Percentiles rank a stretch among this genome's conserved stretches.
Evolutionary conservation across 768 basidiomycete genomes (phyloP).

Genomic region (Royoungia palumana): DNA sequence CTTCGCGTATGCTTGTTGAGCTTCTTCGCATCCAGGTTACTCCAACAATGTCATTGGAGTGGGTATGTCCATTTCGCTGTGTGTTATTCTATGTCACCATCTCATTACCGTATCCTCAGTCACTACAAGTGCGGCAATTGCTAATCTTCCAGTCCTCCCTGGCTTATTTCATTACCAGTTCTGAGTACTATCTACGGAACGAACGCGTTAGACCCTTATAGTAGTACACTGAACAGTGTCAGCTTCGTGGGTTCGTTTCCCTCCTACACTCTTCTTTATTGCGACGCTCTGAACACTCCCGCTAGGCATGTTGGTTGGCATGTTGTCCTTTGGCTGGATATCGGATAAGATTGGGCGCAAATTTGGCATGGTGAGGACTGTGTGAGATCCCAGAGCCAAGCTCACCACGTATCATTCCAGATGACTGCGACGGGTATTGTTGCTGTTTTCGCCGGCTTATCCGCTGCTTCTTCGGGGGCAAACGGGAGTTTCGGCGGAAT

Average conservation of each 20-base stretch:
- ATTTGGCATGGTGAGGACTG: conserved; percentile 71
- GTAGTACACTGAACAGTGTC: conserved; percentile 59
- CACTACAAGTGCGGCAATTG: conserved; percentile 53
- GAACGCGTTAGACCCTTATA: conserved; percentile 50
- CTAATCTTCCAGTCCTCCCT: neutral
- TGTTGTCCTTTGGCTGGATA: conserved; percentile 77
- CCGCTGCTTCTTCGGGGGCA: conserved; percentile 79
- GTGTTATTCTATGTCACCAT: neutral
- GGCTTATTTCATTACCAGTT: conserved; percentile 40
- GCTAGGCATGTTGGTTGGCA: conserved; percentile 80
- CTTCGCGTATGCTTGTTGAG: conserved; percentile 3
- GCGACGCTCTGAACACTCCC: conserved; percentile 63
- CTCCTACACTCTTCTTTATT: conserved; percentile 64
- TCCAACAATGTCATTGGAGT: conserved; percentile 76
- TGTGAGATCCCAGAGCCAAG: neutral
- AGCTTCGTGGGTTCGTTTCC: conserved; percentile 79
- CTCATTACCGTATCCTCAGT: conserved; percentile 39
- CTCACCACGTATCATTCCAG: conserved; percentile 36
- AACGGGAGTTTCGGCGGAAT: conserved; percentile 66
- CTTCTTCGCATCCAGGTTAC: conserved; percentile 49
- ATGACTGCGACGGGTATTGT: conserved; percentile 84
- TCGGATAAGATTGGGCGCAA: conserved; percentile 87
- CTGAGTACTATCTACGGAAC: conserved; percentile 68
- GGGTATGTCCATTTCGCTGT: conserved; percentile 44
- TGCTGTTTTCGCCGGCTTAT: conserved; percentile 76